Base-by-base conservation (phyloP, 345 rosid species). In the Cardamine chenopodiifolia region DNA sequence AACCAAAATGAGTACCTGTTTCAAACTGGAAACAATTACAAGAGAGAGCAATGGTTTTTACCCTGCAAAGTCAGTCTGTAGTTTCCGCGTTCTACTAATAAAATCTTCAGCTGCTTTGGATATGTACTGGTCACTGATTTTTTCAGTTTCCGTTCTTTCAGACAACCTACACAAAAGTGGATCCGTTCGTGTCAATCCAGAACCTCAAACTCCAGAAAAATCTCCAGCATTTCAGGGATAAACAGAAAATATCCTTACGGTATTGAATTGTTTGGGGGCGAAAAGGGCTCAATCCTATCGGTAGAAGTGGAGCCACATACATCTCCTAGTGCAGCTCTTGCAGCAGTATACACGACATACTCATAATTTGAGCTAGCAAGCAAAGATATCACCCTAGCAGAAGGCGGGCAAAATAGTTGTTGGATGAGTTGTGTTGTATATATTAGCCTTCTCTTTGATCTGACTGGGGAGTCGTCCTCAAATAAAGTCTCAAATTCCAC, bases 351-450 rank as follows among this genome's bases (percentile, higher is more conserved):
- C 4, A 72, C 81, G 71, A 86, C 80, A 65, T 60, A 83, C 76
- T 92, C 96, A 42, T 74, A 82, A 61, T 85, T 79, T 63, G 86
- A 66, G 31, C 72, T 70, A 71, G 90, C 86, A 75, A 83, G 81
- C 62, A 79, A 79, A 74, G 81, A 73, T 17, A 68, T 26, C 75
- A 89, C 77, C 50, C 77, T 73, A 19, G 81, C 83, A 23, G 83
- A 74, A 70, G 92, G 85, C 22, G 94, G 83, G 28, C 31, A 39
- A 76, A 86, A 77, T 22, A 90, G 66, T 58, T 86, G 87, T 84
- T 95, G 99, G 87, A 88, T 85, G 73, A 95, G 91, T 63, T 90
- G 97, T 26, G 89, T 81, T 15, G 98, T 84, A 82, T 86, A 70
- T 63, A 89, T 64, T 70, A 90, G 86, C 82, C 98, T 90, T 85